Base-by-base conservation (phyloP, 1,284 basidiomycete genomes). In the Athelia sp. region DNA sequence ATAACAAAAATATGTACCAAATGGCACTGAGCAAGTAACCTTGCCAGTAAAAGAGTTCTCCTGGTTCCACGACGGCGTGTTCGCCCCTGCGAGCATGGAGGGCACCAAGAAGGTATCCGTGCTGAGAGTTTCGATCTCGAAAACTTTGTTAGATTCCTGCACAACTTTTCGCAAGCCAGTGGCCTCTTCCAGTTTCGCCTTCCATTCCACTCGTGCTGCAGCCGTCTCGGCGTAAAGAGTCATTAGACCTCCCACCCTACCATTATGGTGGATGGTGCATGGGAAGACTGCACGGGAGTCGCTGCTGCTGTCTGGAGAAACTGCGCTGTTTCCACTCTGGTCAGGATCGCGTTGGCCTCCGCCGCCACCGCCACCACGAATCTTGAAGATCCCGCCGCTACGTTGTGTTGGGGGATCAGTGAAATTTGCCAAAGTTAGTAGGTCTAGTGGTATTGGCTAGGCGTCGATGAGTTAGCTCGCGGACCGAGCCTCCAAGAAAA, bases 1-100 rank as follows among this genome's bases (percentile, higher is more conserved):
- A 31, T 3, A 14, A 49, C 15, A 3, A 9, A 31, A 15, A 17
- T 40, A 74, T 90, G 67, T 59, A 93, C 91, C 84, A 64, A 96
- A 95, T 3, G 95, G 93, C 21, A 94, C 89, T 0, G 92, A 94
- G 62, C 93, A 97, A 2, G 92, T 94, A 43, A 97, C 93, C 58
- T 89, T 87, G 2, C 93, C 93, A 0, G 93, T 94, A 60, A 87
- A 87, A 11, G 82, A 71, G 48, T 76, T 82, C 44, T 86, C 84
- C 50, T 86, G 79, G 53, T 79, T 84, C 81, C 85, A 84, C 4
- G 79, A 72, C 9, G 82, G 73, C 34, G 71, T 59, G 43, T 72
- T 62, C 4, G 75, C 64, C 11, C 72, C 70, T 43, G 72, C 70
- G 22, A 76, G 69, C 52, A 82, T 70, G 0, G 81, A 75, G 1